A percentile compares a stretch with the other conserved stretches of the same genome.
phyloP scores from a whole-genome alignment of 2,329 filamentous ascomycete species.

The Clarireedia hainanense region DNA sequence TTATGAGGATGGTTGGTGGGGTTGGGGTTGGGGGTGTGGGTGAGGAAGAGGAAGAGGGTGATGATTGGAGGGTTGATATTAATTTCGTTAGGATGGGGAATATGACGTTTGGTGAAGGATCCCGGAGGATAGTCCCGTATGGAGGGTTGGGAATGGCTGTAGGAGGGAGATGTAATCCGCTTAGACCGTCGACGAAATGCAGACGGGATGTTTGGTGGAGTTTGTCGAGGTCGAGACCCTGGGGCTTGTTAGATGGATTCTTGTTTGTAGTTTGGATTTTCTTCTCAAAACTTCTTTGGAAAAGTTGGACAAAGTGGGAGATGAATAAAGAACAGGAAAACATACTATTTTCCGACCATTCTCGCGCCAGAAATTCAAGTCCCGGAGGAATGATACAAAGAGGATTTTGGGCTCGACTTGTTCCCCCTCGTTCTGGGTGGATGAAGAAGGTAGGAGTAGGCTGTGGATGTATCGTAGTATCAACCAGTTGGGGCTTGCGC shows the following conservation, averaged over 20 bases:
- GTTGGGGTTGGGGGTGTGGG: too few species aligned
- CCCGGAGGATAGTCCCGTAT: background rate
- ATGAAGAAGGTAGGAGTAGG: background rate
- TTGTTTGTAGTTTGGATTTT: background rate
- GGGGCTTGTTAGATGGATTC: background rate
- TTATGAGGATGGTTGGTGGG: background rate
- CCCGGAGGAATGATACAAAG: conserved; percentile 75
- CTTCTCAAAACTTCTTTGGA: background rate
- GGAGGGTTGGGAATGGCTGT: background rate
- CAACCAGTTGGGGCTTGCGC: conserved; percentile 59
- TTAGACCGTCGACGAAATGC: conserved; percentile 51
- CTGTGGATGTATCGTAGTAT: conserved; percentile 45
- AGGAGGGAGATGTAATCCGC: conserved; percentile 18
- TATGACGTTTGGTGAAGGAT: background rate
- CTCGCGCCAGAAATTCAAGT: conserved; percentile 70
- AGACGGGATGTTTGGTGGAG: conserved; percentile 37
- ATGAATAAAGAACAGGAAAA: conserved; percentile 10
- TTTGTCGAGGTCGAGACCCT: conserved; percentile 65
- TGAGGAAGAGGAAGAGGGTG: background rate
- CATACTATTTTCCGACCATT: conserved; percentile 60
- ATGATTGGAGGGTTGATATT: background rate
- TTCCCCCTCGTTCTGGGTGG: conserved; percentile 18
- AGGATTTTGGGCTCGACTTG: conserved; percentile 48
- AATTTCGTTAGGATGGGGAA: background rate
- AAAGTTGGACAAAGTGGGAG: background rate